Evolutionary conservation across 2,329 filamentous ascomycete species (phyloP).

Genomic region (Calonectria montana): DNA sequence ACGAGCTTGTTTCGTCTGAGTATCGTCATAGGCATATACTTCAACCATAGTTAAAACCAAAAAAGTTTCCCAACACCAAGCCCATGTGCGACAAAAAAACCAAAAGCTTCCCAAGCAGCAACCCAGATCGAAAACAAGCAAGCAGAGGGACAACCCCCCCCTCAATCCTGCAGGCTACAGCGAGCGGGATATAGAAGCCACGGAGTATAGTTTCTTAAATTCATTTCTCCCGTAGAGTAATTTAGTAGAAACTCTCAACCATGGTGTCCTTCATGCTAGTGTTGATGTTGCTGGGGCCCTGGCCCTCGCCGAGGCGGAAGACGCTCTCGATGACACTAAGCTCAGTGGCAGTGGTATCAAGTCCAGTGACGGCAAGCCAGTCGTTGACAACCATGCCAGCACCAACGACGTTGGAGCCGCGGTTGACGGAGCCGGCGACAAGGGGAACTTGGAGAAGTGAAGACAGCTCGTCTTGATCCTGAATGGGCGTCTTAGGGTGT

Average conservation of each 20-base stretch:
- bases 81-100: conserved; percentile 26
- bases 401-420: conserved; percentile 93
- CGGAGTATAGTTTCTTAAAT: neutral
- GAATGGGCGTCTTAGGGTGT: conserved; percentile 95
- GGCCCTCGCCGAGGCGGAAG: conserved; percentile 91
- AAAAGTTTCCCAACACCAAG: conserved; percentile 28
- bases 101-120: conserved; percentile 22
- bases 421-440: conserved; percentile 93
- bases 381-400: conserved; percentile 75
- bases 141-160: neutral
- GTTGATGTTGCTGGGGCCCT: conserved; percentile 81
- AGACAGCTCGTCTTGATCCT: conserved; percentile 97
- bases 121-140: conserved; percentile 22
- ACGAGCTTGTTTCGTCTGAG: conserved; percentile 11
- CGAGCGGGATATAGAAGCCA: neutral
- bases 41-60: conserved; percentile 24
- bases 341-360: conserved; percentile 97
- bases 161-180: neutral
- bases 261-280: conserved; percentile 95
- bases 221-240: neutral
- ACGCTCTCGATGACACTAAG: conserved; percentile 96
- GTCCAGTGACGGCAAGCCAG: conserved; percentile 93
- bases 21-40: conserved; percentile 21
- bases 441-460: conserved; percentile 94
- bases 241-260: conserved; percentile 98